phyloP scores from a whole-genome alignment of 805 yeast species.

The Pichia kluyveri region DNA sequence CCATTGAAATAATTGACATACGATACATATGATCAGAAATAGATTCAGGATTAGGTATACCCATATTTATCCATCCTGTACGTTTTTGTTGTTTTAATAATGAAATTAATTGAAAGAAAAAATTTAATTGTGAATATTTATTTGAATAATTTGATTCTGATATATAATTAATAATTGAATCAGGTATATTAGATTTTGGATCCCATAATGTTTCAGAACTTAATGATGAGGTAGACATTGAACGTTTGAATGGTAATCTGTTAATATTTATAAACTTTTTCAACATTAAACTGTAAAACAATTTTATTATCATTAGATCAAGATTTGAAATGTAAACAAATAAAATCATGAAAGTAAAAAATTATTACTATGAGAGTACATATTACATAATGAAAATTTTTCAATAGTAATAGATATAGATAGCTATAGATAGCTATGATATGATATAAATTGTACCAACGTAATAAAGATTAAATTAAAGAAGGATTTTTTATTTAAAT shows the following conservation, averaged over 20 bases:
- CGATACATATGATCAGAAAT: constrained; percentile 96
- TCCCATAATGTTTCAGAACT: constrained; percentile 27
- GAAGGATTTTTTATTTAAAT: neutral
- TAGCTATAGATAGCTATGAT: no score
- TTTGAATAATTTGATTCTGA: constrained; percentile 4
- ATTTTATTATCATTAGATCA: no score
- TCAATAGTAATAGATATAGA: neutral
- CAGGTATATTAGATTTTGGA: constrained; percentile 36
- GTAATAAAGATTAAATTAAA: neutral
- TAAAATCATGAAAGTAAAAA: no score
- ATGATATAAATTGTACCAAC: no score
- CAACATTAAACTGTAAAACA: no score
- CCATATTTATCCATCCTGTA: constrained; percentile 89
- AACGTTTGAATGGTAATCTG: neutral
- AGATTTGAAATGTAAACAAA: neutral
- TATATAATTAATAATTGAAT: constrained; percentile 26
- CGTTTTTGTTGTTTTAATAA: constrained; percentile 71
- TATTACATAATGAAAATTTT: no score
- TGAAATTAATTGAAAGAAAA: constrained; percentile 50
- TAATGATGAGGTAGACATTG: neutral
- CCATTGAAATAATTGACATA: constrained; percentile 74
- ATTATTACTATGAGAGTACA: no score
- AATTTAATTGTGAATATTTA: constrained; percentile 23
- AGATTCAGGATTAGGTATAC: constrained; percentile 48
- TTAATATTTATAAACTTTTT: no score